Base-by-base conservation (phyloP, 2,329 filamentous ascomycete genomes). In the Acarospora socialis region DNA sequence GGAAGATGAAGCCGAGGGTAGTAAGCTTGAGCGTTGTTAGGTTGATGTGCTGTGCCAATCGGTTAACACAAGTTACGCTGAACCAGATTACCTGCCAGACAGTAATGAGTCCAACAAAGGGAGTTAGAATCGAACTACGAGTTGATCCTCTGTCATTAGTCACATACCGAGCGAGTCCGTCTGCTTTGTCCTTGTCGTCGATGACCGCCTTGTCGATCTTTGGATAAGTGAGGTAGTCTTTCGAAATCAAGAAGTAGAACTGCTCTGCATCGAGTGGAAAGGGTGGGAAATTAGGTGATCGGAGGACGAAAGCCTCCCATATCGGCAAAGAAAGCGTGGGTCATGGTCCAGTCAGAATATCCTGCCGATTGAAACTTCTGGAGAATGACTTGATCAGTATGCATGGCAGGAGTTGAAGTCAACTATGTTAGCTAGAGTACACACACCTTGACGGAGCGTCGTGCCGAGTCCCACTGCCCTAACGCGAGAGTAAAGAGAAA, bases 251-350 rank as follows among this genome's bases (percentile, higher is more conserved):
- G 28, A 44, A 49, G 19, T 44, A 38, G 6, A 52, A 29, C 23
- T 54, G 47, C 28, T 54, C 49, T 1, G 51, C 48, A 21, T 59
- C 47, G 5, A 61, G 40, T 3, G 58, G 55, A 32, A 61, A 57
- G 0, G 42, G 26, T 2, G 35, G 20, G 12, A 30, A 47, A 12
- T 55, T 55, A 2, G 39, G 42, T 7, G 44, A 43, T 7, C 47
- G 32, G 1, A 62, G 43, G 1, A 51, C 19, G 31, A 60, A n/a
- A 52, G 3, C 59, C 57, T 1, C 60, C 59, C 49, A 56, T 58
- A 29, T 60, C 53, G 3, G 50, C 56, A 33, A 52, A 58, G 37
- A 62, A 61, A 1, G 50, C 56, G 32, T 62, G 52, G 7, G 33
- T 50, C 28, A 57, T 43, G 0, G 52, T 59, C 59, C 59, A 64